Conservation (phyloP, 202 grass and related monocot genomes). For the Schoenoplectus triqueter region DNA sequence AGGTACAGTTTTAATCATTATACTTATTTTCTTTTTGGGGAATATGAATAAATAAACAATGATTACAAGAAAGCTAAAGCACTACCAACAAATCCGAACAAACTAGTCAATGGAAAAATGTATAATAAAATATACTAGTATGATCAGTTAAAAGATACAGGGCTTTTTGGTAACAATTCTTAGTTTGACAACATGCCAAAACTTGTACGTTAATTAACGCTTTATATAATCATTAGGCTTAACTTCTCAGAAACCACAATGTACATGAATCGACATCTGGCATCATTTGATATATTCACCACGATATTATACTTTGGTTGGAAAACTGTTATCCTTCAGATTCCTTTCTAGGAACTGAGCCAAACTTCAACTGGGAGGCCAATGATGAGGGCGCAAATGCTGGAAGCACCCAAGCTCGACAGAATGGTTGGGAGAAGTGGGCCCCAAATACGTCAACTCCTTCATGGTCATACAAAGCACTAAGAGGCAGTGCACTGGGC, state of each 20-base stretch:
- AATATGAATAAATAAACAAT: neutral
- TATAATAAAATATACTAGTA: neutral
- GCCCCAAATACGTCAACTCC: conserved; percentile 57
- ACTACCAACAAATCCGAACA: neutral
- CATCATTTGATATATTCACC: neutral
- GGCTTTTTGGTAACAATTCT: neutral
- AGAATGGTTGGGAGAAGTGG: conserved; percentile 72
- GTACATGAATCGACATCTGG: neutral
- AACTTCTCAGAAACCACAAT: neutral
- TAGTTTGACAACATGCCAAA: neutral
- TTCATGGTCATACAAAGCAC: conserved; percentile 71
- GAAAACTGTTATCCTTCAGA: neutral
- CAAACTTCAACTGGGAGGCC: conserved; percentile 45
- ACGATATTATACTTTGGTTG: conserved; percentile 17
- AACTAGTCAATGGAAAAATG: neutral
- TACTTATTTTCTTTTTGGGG: neutral
- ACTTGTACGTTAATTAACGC: neutral
- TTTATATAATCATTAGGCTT: neutral
- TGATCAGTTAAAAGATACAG: neutral
- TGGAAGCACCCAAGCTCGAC: conserved; percentile 42
- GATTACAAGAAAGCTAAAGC: neutral
- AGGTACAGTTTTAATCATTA: neutral
- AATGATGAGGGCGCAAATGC: conserved; percentile 38
- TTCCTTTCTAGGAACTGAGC: conserved; percentile 36
- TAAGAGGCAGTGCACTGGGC: conserved; percentile 72